A percentile compares a stretch with the other conserved stretches of the same genome.
phyloP scores from a whole-genome alignment of 176 grass and related monocot genomes.

The Aegilops bicornis region DNA sequence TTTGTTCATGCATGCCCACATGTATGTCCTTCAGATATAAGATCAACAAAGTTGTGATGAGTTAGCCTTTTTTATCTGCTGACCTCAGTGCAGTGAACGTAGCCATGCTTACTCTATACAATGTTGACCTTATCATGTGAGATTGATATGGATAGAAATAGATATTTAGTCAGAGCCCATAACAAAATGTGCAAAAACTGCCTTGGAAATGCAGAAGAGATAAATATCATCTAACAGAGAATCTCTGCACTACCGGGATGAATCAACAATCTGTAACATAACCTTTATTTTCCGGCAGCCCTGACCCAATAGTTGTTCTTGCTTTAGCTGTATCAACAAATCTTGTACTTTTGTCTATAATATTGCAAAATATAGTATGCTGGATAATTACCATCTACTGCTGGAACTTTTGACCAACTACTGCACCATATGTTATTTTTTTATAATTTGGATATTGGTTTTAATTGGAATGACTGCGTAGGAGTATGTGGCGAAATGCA shows the following conservation, averaged over 20 bases:
- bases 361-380: not conserved
- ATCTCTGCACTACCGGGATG: not conserved
- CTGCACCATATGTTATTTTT: not conserved
- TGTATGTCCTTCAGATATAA: conserved; percentile 1
- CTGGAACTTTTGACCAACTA: not conserved
- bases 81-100: not conserved
- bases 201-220: not conserved
- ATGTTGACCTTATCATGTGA: not conserved
- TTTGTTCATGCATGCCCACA: not conserved
- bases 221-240: not conserved
- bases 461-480: not conserved
- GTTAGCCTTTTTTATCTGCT: not conserved
- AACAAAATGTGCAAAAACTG: not conserved
- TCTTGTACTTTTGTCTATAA: not conserved
- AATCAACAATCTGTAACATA: not conserved
- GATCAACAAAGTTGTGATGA: not conserved
- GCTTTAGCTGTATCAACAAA: not conserved
- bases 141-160: not conserved
- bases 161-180: not conserved
- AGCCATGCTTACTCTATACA: not conserved
- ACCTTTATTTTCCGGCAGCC: not conserved
- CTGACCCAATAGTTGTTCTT: not conserved
- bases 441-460: not conserved
- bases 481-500: not conserved
- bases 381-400: not conserved